Evolutionary conservation across 257 asterid species (phyloP).

Genomic region (Leptodermis oblonga): DNA sequence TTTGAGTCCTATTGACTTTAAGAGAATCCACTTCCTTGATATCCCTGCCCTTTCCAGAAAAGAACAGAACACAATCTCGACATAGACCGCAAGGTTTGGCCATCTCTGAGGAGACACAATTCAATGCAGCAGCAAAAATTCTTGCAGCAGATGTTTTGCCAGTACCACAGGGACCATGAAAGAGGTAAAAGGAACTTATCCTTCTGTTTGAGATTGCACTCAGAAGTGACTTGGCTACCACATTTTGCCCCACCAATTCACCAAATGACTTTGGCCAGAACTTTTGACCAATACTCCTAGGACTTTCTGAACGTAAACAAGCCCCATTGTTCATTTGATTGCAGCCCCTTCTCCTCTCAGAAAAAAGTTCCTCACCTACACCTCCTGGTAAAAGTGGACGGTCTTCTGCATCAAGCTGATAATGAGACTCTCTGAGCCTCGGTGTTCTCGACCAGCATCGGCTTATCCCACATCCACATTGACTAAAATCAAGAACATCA

Average conservation of each 20-base stretch:
- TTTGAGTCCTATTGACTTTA: conserved; percentile 45
- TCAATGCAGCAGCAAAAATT: conserved; percentile 85
- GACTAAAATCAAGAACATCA: conserved; percentile 45
- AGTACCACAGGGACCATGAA: conserved; percentile 88
- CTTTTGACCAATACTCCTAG: conserved; percentile 57
- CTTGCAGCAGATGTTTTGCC: conserved; percentile 86
- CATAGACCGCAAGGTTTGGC: conserved; percentile 75
- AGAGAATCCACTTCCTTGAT: conserved; percentile 63
- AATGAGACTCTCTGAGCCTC: conserved; percentile 40
- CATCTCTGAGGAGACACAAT: conserved; percentile 52
- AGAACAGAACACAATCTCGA: conserved; percentile 62
- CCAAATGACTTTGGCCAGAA: conserved; percentile 67
- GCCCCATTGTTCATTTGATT: conserved; percentile 25
- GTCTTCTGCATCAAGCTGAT: conserved; percentile 39
- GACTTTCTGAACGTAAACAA: conserved; percentile 39
- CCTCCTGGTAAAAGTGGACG: conserved; percentile 47
- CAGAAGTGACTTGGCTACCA: conserved; percentile 52
- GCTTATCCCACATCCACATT: conserved; percentile 70
- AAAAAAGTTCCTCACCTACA: conserved; percentile 16
- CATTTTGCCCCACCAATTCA: conserved; percentile 72
- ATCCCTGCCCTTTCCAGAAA: conserved; percentile 64
- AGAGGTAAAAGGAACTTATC: conserved; percentile 57
- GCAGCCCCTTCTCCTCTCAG: conserved; percentile 22
- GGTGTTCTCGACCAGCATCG: conserved; percentile 70
- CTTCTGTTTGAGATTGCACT: conserved; percentile 46